Conservation (phyloP, 495 filamentous ascomycete species). For the Mytilinidion resinicola region DNA sequence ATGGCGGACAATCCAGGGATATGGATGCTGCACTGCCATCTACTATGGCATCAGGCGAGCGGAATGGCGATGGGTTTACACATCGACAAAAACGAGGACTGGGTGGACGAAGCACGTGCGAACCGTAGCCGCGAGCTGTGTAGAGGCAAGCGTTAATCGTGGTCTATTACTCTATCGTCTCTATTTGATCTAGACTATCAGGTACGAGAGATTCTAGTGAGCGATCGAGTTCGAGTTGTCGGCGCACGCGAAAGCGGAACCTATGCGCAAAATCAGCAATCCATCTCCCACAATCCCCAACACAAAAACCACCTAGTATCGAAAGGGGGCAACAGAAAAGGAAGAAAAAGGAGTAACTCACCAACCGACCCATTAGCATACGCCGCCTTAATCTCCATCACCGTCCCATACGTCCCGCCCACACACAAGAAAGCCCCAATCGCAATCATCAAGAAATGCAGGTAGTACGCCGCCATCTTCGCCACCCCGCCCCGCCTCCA, state of each 20-base stretch:
- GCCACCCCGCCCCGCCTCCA: constrained; percentile 17
- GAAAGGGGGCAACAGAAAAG: too few species aligned
- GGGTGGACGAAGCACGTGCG: neutral
- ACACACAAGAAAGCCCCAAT: constrained; percentile 43
- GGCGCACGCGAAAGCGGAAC: too few species aligned
- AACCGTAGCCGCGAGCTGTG: too few species aligned
- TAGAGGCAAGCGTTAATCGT: too few species aligned
- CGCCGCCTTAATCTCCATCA: constrained; percentile 5
- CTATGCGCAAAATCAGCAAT: too few species aligned
- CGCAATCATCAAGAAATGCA: constrained; percentile 30
- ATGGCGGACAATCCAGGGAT: constrained; percentile 25
- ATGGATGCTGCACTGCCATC: constrained; percentile 31
- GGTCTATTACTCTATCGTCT: too few species aligned
- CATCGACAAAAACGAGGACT: neutral
- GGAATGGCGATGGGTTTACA: constrained; percentile 27
- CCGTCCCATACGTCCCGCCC: constrained; percentile 45
- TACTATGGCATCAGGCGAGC: constrained; percentile 24
- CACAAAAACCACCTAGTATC: too few species aligned
- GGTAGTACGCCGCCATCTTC: constrained; percentile 32
- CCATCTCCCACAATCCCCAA: too few species aligned
- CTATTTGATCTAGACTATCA: too few species aligned
- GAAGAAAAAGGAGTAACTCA: neutral
- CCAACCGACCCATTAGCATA: constrained; percentile 19
- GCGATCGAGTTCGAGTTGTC: too few species aligned
- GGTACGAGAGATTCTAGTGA: too few species aligned